Percentiles rank a stretch among this genome's conserved stretches.
Conservation (phyloP, 2,329 filamentous ascomycete species). For the Venturia aucupariae region DNA sequence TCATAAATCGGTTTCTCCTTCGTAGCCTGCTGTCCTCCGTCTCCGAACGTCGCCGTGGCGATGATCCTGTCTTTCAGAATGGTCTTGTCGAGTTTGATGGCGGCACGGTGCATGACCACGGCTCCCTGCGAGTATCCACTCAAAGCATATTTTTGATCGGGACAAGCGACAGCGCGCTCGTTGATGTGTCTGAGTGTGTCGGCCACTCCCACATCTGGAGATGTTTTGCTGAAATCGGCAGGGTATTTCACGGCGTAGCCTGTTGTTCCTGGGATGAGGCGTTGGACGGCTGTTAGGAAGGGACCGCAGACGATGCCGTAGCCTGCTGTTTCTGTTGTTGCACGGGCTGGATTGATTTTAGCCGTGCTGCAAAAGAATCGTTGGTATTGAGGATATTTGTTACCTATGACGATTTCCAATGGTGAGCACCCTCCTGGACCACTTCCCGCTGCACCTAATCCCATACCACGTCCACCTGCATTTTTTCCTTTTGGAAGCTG, state of each 20-base stretch:
- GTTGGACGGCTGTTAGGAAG: conserved; percentile 1
- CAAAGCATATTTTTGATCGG: conserved; percentile 10
- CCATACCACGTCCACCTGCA: no score
- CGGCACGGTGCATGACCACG: conserved; percentile 13
- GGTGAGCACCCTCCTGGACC: conserved; percentile 4
- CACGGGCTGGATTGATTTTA: background rate
- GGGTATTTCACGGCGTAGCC: conserved; percentile 12
- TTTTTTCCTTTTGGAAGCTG: background rate
- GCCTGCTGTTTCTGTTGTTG: conserved; percentile 5
- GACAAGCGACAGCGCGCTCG: conserved; percentile 1
- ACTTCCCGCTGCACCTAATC: background rate
- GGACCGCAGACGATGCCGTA: conserved; percentile 1
- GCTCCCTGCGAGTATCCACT: conserved; percentile 13
- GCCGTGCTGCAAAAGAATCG: background rate
- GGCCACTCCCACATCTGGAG: conserved; percentile 1
- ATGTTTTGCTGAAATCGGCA: background rate
- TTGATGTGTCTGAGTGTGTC: conserved; percentile 6
- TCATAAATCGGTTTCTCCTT: conserved; percentile 13
- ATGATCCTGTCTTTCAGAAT: conserved; percentile 9
- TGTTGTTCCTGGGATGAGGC: conserved; percentile 9
- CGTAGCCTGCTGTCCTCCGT: conserved; percentile 14
- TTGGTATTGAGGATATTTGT: background rate
- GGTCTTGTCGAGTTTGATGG: conserved; percentile 2
- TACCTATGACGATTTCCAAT: conserved; percentile 5
- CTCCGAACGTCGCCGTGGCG: conserved; percentile 12